Conservation (phyloP, 495 filamentous ascomycete genomes). For the Trypethelium eluteriae region DNA sequence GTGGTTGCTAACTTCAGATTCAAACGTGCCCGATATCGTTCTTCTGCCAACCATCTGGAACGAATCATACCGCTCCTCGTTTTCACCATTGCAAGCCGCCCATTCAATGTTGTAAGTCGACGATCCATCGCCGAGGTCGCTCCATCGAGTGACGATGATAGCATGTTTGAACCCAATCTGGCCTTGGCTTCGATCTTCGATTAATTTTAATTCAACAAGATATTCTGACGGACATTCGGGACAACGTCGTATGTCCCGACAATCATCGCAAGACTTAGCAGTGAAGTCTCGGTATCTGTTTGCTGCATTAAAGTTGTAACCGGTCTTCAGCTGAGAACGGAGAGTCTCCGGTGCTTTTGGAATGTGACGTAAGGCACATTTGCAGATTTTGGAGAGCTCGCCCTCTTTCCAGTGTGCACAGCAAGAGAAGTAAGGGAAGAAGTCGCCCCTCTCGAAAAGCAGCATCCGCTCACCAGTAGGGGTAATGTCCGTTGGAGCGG, state of each 20-base stretch:
- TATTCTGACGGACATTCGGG: constrained; percentile 56
- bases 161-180: constrained; percentile 46
- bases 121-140: constrained; percentile 49
- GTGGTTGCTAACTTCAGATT: constrained; percentile 46
- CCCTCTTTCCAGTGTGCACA: constrained; percentile 56
- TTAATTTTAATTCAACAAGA: constrained; percentile 48
- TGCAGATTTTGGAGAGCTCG: constrained; percentile 49
- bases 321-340: constrained; percentile 25
- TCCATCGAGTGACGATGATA: constrained; percentile 54
- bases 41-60: constrained; percentile 45
- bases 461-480: constrained; percentile 43
- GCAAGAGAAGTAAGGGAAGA: constrained; percentile 51
- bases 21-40: constrained; percentile 51
- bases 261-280: constrained; percentile 45
- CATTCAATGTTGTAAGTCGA: constrained; percentile 42
- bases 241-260: constrained; percentile 50
- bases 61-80: constrained; percentile 41
- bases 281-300: constrained; percentile 40
- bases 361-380: constrained; percentile 52
- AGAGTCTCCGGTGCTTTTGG: constrained; percentile 37
- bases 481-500: constrained; percentile 41
- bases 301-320: constrained; percentile 32
- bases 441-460: constrained; percentile 51
- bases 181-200: constrained; percentile 40
- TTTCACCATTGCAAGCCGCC: constrained; percentile 43